phyloP scores from a whole-genome alignment of 371 early-diverging fungal genomes.

The Syncephalastrum sp. region DNA sequence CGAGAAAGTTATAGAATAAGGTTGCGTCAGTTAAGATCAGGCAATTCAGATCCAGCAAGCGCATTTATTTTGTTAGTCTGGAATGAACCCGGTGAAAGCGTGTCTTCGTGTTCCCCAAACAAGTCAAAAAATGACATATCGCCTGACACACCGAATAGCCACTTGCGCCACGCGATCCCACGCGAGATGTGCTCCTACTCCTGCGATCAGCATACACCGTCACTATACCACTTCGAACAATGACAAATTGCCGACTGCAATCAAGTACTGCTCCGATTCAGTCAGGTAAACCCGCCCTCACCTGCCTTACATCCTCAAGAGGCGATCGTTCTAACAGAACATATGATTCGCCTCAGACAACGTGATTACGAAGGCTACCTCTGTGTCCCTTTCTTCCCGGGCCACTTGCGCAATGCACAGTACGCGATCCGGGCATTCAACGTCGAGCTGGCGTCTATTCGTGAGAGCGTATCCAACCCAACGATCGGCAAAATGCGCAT shows the following conservation, averaged over 20 bases:
- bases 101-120: no score
- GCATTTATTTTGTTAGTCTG: no score
- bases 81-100: no score
- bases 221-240: neutral
- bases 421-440: slow-evolving; percentile 89
- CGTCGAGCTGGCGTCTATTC: slow-evolving; percentile 79
- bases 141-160: no score
- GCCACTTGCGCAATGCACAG: slow-evolving; percentile 54
- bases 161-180: no score
- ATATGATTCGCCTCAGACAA: slow-evolving; percentile 27
- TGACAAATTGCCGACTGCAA: slow-evolving; percentile 22
- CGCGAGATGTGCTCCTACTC: no score
- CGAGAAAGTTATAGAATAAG: no score
- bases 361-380: slow-evolving; percentile 81
- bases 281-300: slow-evolving; percentile 27
- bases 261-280: slow-evolving; percentile 39
- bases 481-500: slow-evolving; percentile 79
- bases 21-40: no score
- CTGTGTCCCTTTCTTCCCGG: slow-evolving; percentile 73
- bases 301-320: no score
- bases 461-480: slow-evolving; percentile 69
- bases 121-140: no score
- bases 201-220: no score
- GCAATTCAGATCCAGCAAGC: no score
- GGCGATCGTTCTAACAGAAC: neutral